Conservation (phyloP, 257 asterid species). For the Misopates orontium region DNA sequence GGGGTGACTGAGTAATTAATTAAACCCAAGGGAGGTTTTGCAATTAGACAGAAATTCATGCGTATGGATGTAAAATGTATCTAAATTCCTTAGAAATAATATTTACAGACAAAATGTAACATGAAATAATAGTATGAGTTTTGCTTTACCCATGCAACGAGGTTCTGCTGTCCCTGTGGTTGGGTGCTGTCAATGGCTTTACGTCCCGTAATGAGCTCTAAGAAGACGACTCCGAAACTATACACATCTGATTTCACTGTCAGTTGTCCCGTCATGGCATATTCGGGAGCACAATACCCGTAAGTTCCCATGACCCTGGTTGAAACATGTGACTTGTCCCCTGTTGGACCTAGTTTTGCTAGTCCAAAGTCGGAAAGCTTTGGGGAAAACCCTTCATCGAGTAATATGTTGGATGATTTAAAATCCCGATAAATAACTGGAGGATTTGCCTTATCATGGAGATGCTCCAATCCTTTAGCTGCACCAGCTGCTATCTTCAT, state of each 20-base stretch:
- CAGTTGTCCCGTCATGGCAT: constrained; percentile 98
- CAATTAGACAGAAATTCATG: too few relatives aligned
- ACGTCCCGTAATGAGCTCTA: constrained; percentile 97
- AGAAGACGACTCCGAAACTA: constrained; percentile 93
- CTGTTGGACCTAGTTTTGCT: constrained; percentile 99
- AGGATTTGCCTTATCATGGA: constrained; percentile 97
- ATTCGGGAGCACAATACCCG: constrained; percentile 98
- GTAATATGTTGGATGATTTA: constrained; percentile 94
- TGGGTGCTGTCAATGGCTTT: constrained; percentile 84
- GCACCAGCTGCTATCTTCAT: constrained; percentile 99
- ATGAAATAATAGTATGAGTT: neutral
- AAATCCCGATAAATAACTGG: constrained; percentile 96
- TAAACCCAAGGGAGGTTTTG: too few relatives aligned
- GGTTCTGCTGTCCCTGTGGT: constrained; percentile 94
- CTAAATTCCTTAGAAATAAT: too few relatives aligned
- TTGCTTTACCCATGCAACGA: constrained; percentile 79
- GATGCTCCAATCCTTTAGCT: constrained; percentile 96
- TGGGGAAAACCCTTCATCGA: constrained; percentile 75
- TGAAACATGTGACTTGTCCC: constrained; percentile 97
- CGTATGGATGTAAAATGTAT: too few relatives aligned
- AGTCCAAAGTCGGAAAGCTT: constrained; percentile 96
- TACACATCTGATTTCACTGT: constrained; percentile 97
- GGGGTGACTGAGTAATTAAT: too few relatives aligned
- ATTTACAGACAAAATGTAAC: too few relatives aligned
- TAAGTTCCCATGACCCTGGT: constrained; percentile 99